Percentiles rank a stretch among this genome's conserved stretches.
Evolutionary conservation across 768 basidiomycete genomes (phyloP).

Genomic region (Phylloporus scabripes): DNA sequence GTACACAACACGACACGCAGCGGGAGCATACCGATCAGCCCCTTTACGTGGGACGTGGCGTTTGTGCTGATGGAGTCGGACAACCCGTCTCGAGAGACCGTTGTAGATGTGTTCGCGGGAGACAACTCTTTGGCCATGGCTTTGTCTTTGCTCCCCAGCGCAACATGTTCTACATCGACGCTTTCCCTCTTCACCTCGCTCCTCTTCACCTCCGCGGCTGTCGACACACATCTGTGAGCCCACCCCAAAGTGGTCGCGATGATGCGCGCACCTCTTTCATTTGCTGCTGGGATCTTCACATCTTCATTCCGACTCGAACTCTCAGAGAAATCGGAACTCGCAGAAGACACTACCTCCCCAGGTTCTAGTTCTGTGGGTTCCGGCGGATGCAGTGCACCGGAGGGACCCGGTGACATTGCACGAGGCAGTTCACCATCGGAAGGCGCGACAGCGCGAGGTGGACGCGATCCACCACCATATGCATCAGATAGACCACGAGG

Average conservation of each 20-base stretch:
- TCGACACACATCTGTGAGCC: neutral
- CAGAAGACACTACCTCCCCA: constrained; percentile 23
- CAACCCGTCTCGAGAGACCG: neutral
- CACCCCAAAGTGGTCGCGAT: no score
- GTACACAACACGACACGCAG: neutral
- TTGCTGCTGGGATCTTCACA: neutral
- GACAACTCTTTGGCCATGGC: constrained; percentile 9
- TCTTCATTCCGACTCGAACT: constrained; percentile 21
- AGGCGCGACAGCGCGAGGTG: neutral
- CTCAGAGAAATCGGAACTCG: constrained; percentile 22
- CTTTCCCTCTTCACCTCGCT: neutral
- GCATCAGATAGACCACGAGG: neutral
- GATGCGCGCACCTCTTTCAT: constrained; percentile 9
- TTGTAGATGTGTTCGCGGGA: neutral
- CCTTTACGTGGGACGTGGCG: constrained; percentile 11
- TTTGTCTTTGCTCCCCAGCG: constrained; percentile 1
- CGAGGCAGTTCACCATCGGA: constrained; percentile 5
- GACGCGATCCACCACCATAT: neutral
- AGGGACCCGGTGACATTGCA: neutral
- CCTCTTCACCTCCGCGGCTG: neutral
- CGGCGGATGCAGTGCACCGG: neutral
- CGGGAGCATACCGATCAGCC: constrained; percentile 9
- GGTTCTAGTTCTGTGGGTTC: constrained; percentile 19
- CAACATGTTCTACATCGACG: neutral
- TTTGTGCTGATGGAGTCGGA: neutral